Evolutionary conservation across 805 yeast species (phyloP).

Genomic region (Metschnikowia peoriensis): DNA sequence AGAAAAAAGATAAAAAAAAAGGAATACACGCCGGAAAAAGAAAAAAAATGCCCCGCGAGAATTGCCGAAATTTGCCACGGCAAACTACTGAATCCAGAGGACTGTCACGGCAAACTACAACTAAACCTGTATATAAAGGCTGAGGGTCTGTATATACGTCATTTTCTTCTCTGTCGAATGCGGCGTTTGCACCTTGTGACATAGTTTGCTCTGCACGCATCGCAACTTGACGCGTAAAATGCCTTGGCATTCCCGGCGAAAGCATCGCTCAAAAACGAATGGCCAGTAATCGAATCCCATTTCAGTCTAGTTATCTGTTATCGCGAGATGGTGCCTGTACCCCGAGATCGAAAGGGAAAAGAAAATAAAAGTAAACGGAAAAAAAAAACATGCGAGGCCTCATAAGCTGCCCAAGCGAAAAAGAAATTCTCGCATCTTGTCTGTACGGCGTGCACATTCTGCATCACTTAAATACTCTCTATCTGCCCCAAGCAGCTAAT

Average conservation of each 20-base stretch:
- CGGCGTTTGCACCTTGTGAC: constrained; percentile 5
- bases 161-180: not conserved
- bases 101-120: not conserved
- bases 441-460: constrained; percentile 5
- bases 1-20: too few species aligned
- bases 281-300: constrained; percentile 5
- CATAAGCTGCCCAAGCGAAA: not conserved
- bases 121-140: not conserved
- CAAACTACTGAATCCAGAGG: not conserved
- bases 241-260: constrained; percentile 1
- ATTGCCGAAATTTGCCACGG: not conserved
- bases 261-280: not conserved
- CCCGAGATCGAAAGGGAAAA: not conserved
- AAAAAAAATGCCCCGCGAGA: not conserved
- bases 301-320: constrained; percentile 1
- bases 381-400: not conserved
- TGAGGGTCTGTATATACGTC: not conserved
- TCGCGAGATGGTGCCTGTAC: constrained; percentile 2
- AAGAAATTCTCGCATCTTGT: not conserved
- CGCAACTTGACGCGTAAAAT: constrained; percentile 1
- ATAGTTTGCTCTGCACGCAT: not conserved
- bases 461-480: constrained; percentile 5
- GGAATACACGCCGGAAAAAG: not conserved
- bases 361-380: not conserved
- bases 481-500: not conserved